Conservation (phyloP, 2,329 filamentous ascomycete species). For the Hypoxylon sp. region DNA sequence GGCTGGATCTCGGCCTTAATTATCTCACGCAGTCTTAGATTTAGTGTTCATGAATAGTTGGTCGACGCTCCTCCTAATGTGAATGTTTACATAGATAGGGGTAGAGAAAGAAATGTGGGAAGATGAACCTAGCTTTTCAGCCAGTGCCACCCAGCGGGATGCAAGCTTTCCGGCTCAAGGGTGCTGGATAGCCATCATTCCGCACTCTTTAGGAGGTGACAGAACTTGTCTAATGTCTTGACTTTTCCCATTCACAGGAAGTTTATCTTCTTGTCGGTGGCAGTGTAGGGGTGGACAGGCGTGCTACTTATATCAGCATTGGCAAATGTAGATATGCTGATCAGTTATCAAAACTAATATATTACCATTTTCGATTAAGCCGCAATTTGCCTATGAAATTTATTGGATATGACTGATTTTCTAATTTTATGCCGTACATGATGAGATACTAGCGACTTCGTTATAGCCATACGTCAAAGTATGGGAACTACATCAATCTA, state of each 20-base stretch:
- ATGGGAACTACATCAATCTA: neutral
- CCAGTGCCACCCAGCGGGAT: constrained; percentile 89
- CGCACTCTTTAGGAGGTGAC: constrained; percentile 78
- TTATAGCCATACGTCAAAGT: constrained; percentile 49
- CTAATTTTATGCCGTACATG: neutral
- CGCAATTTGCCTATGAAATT: neutral
- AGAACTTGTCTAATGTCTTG: constrained; percentile 78
- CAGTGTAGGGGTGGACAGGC: constrained; percentile 82
- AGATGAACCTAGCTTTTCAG: constrained; percentile 73
- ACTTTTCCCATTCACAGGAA: constrained; percentile 80
- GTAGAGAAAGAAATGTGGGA: neutral
- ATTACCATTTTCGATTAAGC: neutral
- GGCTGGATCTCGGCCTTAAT: constrained; percentile 74
- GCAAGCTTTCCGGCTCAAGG: constrained; percentile 75
- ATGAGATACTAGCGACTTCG: constrained; percentile 43
- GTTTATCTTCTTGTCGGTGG: constrained; percentile 76
- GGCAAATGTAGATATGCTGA: constrained; percentile 66
- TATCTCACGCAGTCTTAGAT: constrained; percentile 84
- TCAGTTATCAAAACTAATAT: neutral
- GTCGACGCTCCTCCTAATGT: constrained; percentile 80
- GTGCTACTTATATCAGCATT: constrained; percentile 75
- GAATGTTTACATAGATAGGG: constrained; percentile 5
- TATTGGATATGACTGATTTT: constrained; percentile 19
- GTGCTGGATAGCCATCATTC: constrained; percentile 88
- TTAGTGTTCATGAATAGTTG: constrained; percentile 92